Percentiles rank a stretch among this genome's conserved stretches.
phyloP scores from a whole-genome alignment of 1,284 basidiomycete species.

The Leccinum huronense region DNA sequence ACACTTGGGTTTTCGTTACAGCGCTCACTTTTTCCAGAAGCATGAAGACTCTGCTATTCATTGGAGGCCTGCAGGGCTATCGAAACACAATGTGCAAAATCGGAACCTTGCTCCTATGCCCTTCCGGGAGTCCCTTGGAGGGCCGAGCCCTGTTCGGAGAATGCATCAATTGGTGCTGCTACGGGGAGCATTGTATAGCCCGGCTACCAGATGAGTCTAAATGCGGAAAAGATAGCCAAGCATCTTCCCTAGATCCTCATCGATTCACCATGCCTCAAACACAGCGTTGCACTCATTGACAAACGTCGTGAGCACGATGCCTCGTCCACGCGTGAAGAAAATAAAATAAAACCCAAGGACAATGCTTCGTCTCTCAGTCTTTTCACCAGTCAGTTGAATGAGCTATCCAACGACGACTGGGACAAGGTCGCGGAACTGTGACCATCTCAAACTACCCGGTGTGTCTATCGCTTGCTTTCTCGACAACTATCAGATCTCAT shows the following conservation, averaged over 20 bases:
- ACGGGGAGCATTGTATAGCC: no score
- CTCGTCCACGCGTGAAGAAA: conserved; percentile 32
- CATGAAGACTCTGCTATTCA: not conserved
- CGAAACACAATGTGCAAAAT: no score
- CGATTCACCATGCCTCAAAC: no score
- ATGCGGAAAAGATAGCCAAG: not conserved
- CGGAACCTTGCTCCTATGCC: no score
- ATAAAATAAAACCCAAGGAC: conserved; percentile 28
- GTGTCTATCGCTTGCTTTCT: conserved; percentile 13
- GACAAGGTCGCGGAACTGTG: conserved; percentile 43
- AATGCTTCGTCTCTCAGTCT: no score
- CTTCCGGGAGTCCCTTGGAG: no score
- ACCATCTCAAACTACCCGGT: conserved; percentile 53
- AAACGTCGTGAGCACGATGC: conserved; percentile 19
- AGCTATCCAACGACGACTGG: conserved; percentile 44
- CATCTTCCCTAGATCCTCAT: not conserved
- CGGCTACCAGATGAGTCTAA: no score
- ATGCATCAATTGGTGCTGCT: no score
- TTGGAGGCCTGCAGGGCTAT: not conserved
- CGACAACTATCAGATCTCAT: conserved; percentile 44
- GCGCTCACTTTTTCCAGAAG: not conserved
- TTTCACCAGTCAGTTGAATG: conserved; percentile 4
- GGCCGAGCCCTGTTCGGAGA: no score
- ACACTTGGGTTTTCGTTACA: not conserved
- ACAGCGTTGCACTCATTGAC: conserved; percentile 4